These are phyloP conservation scores for Serendipita sp. DNA, from an alignment of 768 basidiomycete genomes.

Conservation along the genomic window DNA sequence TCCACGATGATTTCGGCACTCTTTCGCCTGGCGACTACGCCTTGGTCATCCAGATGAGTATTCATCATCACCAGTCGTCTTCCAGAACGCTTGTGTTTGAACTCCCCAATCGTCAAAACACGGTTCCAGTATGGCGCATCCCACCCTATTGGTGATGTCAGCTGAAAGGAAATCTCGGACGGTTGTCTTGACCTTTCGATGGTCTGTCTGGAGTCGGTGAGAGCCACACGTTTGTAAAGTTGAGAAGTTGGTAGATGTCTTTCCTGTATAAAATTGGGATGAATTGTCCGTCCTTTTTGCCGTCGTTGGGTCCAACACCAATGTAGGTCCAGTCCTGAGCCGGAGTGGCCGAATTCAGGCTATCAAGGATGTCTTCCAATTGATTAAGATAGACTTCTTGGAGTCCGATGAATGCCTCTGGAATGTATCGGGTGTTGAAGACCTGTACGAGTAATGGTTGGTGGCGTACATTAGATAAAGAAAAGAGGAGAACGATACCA, in stretches of 20 bases:
- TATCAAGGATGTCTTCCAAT: neutral
- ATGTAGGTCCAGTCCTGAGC: constrained; percentile 4
- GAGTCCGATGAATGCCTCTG: constrained; percentile 4
- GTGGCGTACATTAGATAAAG: neutral
- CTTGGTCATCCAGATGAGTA: constrained; percentile 6
- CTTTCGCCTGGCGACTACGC: neutral
- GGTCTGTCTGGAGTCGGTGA: neutral
- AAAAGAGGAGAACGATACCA: neutral
- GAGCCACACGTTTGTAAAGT: constrained; percentile 2
- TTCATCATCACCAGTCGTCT: neutral
- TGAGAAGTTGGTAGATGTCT: neutral
- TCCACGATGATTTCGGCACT: constrained; percentile 6
- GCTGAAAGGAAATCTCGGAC: neutral
- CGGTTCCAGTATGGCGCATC: constrained; percentile 4
- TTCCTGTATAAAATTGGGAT: neutral
- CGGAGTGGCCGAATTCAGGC: neutral
- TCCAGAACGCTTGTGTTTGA: neutral
- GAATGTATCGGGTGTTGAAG: constrained; percentile 2
- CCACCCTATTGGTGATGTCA: neutral
- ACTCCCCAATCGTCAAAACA: neutral
- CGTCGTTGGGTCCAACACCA: constrained; percentile 1
- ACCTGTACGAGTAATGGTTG: neutral
- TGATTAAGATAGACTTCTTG: constrained; percentile 2
- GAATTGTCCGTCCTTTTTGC: neutral
- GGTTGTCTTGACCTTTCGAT: neutral